These are phyloP conservation scores for Exophiala dermatitidis DNA, from an alignment of 2,329 filamentous ascomycete species.

Conservation along the genomic window DNA sequence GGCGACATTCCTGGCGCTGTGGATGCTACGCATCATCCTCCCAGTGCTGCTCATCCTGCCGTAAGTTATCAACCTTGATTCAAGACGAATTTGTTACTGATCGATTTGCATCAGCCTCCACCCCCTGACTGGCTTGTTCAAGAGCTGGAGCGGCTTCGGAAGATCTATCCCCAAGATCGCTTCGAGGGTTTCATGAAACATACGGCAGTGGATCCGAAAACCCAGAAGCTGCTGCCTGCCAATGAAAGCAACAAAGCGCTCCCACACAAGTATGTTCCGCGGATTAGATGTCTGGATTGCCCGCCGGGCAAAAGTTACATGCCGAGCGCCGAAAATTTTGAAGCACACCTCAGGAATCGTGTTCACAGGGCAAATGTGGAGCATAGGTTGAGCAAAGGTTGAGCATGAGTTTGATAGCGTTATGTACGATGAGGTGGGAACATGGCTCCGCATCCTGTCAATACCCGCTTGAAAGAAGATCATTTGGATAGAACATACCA, in stretches of 20 bases:
- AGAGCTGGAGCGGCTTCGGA: slow-evolving; percentile 64
- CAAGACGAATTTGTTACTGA: slow-evolving; percentile 1
- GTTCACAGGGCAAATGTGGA: slow-evolving; percentile 68
- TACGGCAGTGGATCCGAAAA: slow-evolving; percentile 67
- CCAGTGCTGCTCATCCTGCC: slow-evolving; percentile 37
- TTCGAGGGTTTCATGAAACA: slow-evolving; percentile 93
- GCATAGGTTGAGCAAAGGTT: slow-evolving; percentile 36
- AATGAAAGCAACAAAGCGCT: slow-evolving; percentile 50
- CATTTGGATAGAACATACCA: too few species aligned
- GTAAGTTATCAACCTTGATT: slow-evolving; percentile 35
- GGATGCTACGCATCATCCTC: slow-evolving; percentile 40
- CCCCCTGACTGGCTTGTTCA: slow-evolving; percentile 77
- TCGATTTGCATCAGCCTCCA: slow-evolving; percentile 54
- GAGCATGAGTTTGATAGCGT: slow-evolving; percentile 3
- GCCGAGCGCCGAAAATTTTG: slow-evolving; percentile 82
- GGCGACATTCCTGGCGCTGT: slow-evolving; percentile 35
- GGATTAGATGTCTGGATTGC: slow-evolving; percentile 88
- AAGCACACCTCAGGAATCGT: slow-evolving; percentile 82
- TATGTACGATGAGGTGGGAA: not conserved
- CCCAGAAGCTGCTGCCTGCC: slow-evolving; percentile 55
- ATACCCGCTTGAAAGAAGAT: not conserved
- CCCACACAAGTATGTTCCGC: slow-evolving; percentile 75
- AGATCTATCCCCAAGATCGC: slow-evolving; percentile 65
- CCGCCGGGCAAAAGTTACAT: slow-evolving; percentile 76
- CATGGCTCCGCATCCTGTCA: not conserved